A percentile compares a stretch with the other conserved stretches of the same genome.
These are phyloP conservation scores for Annulohypoxylon truncatum DNA, from an alignment of 2,329 filamentous ascomycete species.

Conservation along the genomic window DNA sequence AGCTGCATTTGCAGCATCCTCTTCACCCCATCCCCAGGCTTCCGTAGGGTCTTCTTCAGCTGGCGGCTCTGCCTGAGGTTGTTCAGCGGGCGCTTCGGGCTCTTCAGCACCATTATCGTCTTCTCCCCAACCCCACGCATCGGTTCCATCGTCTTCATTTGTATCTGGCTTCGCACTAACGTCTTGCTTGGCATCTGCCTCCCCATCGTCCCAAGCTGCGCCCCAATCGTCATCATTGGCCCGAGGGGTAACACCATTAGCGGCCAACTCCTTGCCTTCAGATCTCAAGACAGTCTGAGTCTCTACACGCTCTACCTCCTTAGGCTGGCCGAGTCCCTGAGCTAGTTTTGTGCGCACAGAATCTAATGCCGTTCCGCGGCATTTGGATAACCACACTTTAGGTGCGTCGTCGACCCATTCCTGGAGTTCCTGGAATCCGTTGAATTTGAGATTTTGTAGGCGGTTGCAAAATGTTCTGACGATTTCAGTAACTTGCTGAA, in stretches of 20 bases:
- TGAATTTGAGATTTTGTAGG: conserved; percentile 72
- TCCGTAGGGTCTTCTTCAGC: conserved; percentile 63
- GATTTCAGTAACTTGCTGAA: conserved; percentile 75
- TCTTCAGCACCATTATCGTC: conserved; percentile 63
- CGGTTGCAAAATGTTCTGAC: conserved; percentile 72
- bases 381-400: conserved; percentile 85
- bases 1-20: conserved; percentile 61
- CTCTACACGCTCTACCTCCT: conserved; percentile 84
- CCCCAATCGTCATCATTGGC: conserved; percentile 75
- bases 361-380: conserved; percentile 82
- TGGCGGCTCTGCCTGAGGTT: conserved; percentile 19
- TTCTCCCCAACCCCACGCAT: conserved; percentile 86
- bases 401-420: conserved; percentile 87
- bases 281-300: conserved; percentile 78
- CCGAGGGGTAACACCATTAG: conserved; percentile 60
- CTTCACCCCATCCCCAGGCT: conserved; percentile 88
- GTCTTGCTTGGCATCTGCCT: conserved; percentile 54
- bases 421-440: conserved; percentile 70
- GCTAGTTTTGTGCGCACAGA: conserved; percentile 76
- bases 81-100: conserved; percentile 36
- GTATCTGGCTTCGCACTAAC: conserved; percentile 17
- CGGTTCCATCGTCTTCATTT: conserved; percentile 43
- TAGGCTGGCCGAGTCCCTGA: conserved; percentile 72
- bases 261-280: conserved; percentile 73
- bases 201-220: conserved; percentile 81